Conservation (phyloP, 116 monocot genomes). For the Iris pallida region DNA sequence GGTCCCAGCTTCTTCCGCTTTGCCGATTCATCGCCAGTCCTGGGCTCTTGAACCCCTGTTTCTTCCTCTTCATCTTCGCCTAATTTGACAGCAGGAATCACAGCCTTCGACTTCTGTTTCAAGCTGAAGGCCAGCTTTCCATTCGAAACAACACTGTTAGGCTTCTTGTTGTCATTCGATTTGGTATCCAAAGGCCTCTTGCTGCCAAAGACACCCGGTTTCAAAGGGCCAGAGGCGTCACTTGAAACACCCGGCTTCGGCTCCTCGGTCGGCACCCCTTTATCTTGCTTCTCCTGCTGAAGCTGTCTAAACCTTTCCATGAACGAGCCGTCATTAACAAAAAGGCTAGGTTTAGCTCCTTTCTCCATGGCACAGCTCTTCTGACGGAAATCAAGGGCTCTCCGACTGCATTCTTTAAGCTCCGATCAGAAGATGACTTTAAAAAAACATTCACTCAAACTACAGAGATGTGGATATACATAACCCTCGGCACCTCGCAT, state of each 20-base stretch:
- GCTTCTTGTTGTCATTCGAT: slow-evolving; percentile 36
- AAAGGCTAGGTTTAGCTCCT: slow-evolving; percentile 38
- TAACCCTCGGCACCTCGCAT: too few species aligned
- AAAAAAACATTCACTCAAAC: slow-evolving; percentile 3
- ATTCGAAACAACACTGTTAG: slow-evolving; percentile 19
- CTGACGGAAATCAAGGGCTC: slow-evolving; percentile 7
- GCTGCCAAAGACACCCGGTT: slow-evolving; percentile 14
- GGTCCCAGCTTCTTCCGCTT: slow-evolving; percentile 55
- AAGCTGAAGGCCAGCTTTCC: slow-evolving; percentile 96
- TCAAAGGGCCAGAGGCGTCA: neutral
- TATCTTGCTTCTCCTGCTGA: slow-evolving; percentile 46
- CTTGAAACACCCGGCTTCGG: slow-evolving; percentile 14
- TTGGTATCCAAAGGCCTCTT: slow-evolving; percentile 60
- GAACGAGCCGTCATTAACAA: slow-evolving; percentile 88
- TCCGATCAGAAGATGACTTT: slow-evolving; percentile 26
- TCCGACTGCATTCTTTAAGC: slow-evolving; percentile 54
- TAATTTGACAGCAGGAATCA: slow-evolving; percentile 51
- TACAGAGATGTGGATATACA: neutral
- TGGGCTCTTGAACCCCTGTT: slow-evolving; percentile 26
- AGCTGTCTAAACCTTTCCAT: slow-evolving; percentile 82
- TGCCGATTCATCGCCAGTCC: slow-evolving; percentile 24
- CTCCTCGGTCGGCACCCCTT: slow-evolving; percentile 11
- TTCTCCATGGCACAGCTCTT: slow-evolving; percentile 42
- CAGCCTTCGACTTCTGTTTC: slow-evolving; percentile 88
- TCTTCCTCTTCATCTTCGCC: slow-evolving; percentile 86